Base-by-base conservation (phyloP, 2,329 filamentous ascomycete genomes). In the Aspergillus tanneri region DNA sequence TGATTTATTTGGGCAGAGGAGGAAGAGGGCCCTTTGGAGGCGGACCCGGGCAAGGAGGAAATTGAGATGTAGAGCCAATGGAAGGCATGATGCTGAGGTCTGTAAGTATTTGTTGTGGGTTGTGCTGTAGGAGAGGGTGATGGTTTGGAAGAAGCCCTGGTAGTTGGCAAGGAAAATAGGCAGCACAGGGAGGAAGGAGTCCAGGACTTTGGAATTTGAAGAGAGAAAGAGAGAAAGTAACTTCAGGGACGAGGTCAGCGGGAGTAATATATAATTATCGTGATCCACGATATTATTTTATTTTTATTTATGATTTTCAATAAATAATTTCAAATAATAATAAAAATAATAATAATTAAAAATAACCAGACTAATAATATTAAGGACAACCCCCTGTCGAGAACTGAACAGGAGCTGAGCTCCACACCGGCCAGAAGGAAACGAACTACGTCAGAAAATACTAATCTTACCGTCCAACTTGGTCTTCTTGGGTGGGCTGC, bases 1-100 rank as follows among this genome's bases (percentile, higher is more conserved):
- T 18, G 21, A 39, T 58, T 65, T 69, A 69, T 60, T 69, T 69
- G 27, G 67, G 67, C 52, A 69, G 59, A 46, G 67, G 67, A 57
- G 67, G 67, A 22, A 69, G 60, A 62, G 67, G 67, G 43, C 67
- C 67, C 65, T 67, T 68, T 43, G 67, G 67, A 44, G 67, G 67
- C 57, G 67, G 67, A 30, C 67, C 67, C 4, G 67, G 67, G 60
- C 67, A 69, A 45, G 67, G 67, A 63, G 67, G 67, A 54, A 69
- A 68, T 43, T 67, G 64, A 60, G 65, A 65, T 36, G 57, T 49
- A 46, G 60, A 52, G 42, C 61, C 54, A 50, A 67, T 48, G 49
- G 66, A 69, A 68, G 66, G 66, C 66, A 69, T 69, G 44, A 50
- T 65, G 60, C 42, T 38, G 36, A 23, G 18, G 14, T 43, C 38